These are phyloP conservation scores for Cystobasidiopsis lactophilus DNA, from an alignment of 768 basidiomycete species.

Conservation along the genomic window DNA sequence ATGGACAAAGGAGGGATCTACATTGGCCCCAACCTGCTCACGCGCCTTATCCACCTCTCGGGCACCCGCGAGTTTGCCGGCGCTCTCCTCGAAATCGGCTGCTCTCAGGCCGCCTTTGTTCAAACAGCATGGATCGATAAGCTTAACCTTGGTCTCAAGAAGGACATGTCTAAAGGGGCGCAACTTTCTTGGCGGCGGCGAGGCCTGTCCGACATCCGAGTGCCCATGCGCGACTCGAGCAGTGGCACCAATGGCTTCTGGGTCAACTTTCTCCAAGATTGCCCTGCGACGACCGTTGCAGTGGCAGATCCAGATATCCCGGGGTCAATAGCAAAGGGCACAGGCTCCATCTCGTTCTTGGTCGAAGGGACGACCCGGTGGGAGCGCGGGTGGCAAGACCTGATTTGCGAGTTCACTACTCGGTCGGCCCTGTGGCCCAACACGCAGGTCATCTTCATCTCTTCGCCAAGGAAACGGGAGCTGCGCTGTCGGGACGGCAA, in stretches of 20 bases:
- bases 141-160: background rate
- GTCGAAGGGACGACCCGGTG: background rate
- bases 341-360: background rate
- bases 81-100: background rate
- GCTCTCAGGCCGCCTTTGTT: background rate
- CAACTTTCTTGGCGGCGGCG: background rate
- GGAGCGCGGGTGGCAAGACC: constrained; percentile 3
- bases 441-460: constrained; percentile 2
- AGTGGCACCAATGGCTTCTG: background rate
- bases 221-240: background rate
- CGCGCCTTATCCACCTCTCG: background rate
- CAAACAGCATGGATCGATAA: background rate
- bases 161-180: too few species aligned
- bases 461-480: background rate
- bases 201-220: background rate
- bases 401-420: constrained; percentile 3
- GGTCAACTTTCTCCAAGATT: background rate
- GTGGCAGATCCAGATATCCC: background rate
- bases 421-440: background rate
- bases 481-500: background rate
- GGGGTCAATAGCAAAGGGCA: background rate
- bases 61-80: background rate
- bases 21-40: background rate
- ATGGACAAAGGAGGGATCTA: background rate
- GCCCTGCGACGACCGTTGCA: background rate